A percentile compares a stretch with the other conserved stretches of the same genome.
phyloP scores from a whole-genome alignment of 306 rosid genomes.

The Ochetophila trinervis region DNA sequence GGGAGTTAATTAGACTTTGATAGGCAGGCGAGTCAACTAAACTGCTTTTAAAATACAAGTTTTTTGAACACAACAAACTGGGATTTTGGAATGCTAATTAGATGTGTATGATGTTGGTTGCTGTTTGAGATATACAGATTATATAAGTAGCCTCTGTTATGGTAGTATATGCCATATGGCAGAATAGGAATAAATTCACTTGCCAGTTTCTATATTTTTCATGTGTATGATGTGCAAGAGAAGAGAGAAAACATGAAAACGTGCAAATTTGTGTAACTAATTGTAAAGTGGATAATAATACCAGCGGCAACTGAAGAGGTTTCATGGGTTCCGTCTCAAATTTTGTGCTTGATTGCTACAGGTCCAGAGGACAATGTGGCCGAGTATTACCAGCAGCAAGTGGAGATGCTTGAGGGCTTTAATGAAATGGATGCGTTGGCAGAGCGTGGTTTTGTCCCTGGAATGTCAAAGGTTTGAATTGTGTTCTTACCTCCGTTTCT shows the following conservation, averaged over 20 bases:
- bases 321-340: neutral
- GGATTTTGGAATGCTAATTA: neutral
- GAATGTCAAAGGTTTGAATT: slow-evolving; percentile 77
- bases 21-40: too few species aligned
- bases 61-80: neutral
- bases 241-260: neutral
- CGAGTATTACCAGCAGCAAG: slow-evolving; percentile 94
- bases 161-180: neutral
- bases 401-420: slow-evolving; percentile 92
- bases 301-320: neutral
- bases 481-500: neutral
- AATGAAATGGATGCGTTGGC: slow-evolving; percentile 93
- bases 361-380: slow-evolving; percentile 87
- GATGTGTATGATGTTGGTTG: neutral
- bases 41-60: too few species aligned
- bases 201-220: neutral
- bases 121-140: neutral
- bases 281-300: neutral
- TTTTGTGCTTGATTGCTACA: slow-evolving; percentile 36
- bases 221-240: neutral
- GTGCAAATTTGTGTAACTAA: neutral
- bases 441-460: slow-evolving; percentile 78
- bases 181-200: slow-evolving; percentile 11
- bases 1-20: too few species aligned
- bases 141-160: neutral